Conservation (phyloP, 345 rosid species). For the Salix arbutifolia region DNA sequence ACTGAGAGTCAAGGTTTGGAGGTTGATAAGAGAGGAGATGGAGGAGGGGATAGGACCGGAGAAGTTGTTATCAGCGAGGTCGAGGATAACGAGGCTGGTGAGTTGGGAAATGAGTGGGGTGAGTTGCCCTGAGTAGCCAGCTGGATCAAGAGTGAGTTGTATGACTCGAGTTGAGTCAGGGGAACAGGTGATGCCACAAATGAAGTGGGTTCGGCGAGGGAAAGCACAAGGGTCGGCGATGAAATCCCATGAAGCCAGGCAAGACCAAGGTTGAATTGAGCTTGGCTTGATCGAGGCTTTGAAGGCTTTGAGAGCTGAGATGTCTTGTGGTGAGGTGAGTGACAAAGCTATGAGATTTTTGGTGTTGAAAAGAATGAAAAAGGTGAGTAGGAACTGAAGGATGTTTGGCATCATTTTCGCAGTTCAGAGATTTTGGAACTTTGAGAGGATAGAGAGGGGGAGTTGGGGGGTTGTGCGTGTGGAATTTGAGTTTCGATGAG, state of each 20-base stretch:
- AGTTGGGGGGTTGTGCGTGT: not conserved
- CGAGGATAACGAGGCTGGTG: slow-evolving; percentile 46
- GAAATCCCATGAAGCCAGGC: slow-evolving; percentile 72
- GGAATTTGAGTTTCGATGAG: not conserved
- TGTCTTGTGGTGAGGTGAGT: slow-evolving; percentile 32
- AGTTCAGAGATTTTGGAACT: not conserved
- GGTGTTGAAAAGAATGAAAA: not conserved
- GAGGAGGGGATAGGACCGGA: slow-evolving; percentile 60
- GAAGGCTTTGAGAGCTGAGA: slow-evolving; percentile 58
- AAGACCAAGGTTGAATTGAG: slow-evolving; percentile 58
- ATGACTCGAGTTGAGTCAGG: slow-evolving; percentile 48
- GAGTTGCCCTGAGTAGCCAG: slow-evolving; percentile 71
- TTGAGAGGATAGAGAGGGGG: not conserved
- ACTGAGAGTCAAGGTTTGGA: slow-evolving; percentile 54
- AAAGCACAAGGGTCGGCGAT: slow-evolving; percentile 54
- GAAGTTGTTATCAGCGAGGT: slow-evolving; percentile 72
- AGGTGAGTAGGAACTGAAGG: not conserved
- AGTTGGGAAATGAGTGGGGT: slow-evolving; percentile 60
- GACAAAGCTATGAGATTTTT: not conserved
- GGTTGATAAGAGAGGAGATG: slow-evolving; percentile 48
- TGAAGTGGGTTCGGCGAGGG: slow-evolving; percentile 70
- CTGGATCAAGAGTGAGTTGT: slow-evolving; percentile 73
- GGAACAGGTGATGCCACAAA: slow-evolving; percentile 58
- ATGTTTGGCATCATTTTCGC: not conserved
- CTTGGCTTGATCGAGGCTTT: slow-evolving; percentile 47